Evolutionary conservation across 2,329 filamentous ascomycete genomes (phyloP).

Genomic region (Whalleya microplaca): DNA sequence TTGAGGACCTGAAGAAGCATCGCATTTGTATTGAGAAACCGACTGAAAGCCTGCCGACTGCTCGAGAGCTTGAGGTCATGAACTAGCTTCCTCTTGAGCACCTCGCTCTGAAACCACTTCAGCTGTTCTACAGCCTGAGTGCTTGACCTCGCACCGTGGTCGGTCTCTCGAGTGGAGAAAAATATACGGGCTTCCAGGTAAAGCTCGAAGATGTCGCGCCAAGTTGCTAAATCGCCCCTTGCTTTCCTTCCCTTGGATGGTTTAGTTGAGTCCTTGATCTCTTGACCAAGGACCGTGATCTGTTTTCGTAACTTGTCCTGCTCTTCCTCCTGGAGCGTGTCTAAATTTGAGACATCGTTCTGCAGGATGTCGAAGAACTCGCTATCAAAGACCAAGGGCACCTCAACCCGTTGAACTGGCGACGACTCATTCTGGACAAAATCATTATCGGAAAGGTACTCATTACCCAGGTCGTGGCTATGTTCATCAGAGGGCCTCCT

Average conservation of each 20-base stretch:
- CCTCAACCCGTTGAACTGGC: slow-evolving; percentile 58
- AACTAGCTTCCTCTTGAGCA: slow-evolving; percentile 62
- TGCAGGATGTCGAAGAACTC: slow-evolving; percentile 81
- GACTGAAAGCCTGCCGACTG: slow-evolving; percentile 65
- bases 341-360: slow-evolving; percentile 70
- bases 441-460: not conserved
- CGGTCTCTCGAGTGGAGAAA: slow-evolving; percentile 75
- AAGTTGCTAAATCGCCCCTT: slow-evolving; percentile 68
- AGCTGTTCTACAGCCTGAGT: slow-evolving; percentile 69
- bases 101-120: slow-evolving; percentile 71
- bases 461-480: not conserved
- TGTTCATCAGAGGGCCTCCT: not conserved
- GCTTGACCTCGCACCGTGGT: slow-evolving; percentile 70
- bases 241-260: slow-evolving; percentile 65
- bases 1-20: slow-evolving; percentile 78
- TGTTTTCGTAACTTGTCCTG: slow-evolving; percentile 64
- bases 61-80: slow-evolving; percentile 67
- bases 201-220: slow-evolving; percentile 81
- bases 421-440: slow-evolving; percentile 1
- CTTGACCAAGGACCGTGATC: slow-evolving; percentile 66
- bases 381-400: slow-evolving; percentile 75
- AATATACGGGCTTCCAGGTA: slow-evolving; percentile 82
- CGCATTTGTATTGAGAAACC: slow-evolving; percentile 74
- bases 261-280: slow-evolving; percentile 66
- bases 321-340: slow-evolving; percentile 69